Conservation (phyloP, 75 land plant genomes). For the Pinus albicaulis region DNA sequence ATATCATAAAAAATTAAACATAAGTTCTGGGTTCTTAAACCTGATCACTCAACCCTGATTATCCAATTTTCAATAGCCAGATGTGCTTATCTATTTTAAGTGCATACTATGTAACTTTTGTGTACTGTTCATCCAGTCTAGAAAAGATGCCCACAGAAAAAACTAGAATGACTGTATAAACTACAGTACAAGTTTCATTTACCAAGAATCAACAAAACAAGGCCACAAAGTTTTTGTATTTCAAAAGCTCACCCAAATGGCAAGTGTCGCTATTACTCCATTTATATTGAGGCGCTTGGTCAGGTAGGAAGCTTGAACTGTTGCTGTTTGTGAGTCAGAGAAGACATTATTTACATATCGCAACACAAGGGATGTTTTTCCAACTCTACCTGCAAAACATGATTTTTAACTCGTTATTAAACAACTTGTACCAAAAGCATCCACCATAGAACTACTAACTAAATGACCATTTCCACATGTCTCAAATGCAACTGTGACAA, state of each 20-base stretch:
- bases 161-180: not conserved
- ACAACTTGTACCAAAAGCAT: not conserved
- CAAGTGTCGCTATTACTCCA: constrained; percentile 35
- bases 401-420: not conserved
- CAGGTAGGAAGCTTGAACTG: constrained; percentile 51
- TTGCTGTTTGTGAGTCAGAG: constrained; percentile 47
- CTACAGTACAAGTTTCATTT: not conserved
- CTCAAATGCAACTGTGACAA: not conserved
- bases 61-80: not conserved
- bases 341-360: constrained; percentile 52
- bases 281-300: constrained; percentile 47
- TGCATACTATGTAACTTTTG: not conserved
- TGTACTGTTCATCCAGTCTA: not conserved
- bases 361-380: constrained; percentile 52
- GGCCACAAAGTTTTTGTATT: not conserved
- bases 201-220: not conserved
- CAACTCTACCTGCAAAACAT: constrained; percentile 37
- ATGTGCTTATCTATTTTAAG: not conserved
- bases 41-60: not conserved
- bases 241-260: constrained; percentile 42
- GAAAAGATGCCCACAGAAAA: not conserved
- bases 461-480: not conserved
- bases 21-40: not conserved
- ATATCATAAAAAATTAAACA: not conserved
- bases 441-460: not conserved